phyloP scores from a whole-genome alignment of 768 basidiomycete species.

The Dacryopinax spathularia region DNA sequence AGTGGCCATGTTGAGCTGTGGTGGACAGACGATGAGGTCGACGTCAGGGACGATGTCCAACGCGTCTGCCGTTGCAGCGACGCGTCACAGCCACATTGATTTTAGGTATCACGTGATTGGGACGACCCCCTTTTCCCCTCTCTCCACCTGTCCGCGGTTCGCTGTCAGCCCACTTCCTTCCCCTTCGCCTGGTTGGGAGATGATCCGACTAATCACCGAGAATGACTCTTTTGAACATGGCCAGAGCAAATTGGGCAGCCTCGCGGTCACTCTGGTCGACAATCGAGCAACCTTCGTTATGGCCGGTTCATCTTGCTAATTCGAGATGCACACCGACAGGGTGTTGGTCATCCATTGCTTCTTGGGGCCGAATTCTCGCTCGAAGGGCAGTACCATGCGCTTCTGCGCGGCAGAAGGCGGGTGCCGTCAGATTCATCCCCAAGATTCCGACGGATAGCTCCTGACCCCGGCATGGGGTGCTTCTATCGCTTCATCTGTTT shows the following conservation, averaged over 20 bases:
- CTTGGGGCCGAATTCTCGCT: not conserved
- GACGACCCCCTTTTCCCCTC: too few species aligned
- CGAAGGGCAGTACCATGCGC: slow-evolving; percentile 1
- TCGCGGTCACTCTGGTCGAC: too few species aligned
- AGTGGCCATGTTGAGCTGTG: not conserved
- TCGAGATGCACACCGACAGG: not conserved
- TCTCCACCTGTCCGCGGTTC: too few species aligned
- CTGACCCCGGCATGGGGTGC: not conserved
- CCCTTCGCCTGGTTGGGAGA: too few species aligned
- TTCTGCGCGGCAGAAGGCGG: not conserved
- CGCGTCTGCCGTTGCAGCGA: not conserved
- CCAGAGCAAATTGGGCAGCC: too few species aligned
- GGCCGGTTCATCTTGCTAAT: not conserved
- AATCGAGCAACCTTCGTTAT: not conserved
- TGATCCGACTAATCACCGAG: too few species aligned
- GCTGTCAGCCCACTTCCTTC: too few species aligned
- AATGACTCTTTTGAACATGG: too few species aligned
- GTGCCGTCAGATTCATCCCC: not conserved
- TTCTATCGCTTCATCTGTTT: not conserved
- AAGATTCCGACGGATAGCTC: not conserved
- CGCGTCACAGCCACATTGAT: slow-evolving; percentile 4
- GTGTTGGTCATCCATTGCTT: not conserved
- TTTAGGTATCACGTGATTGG: not conserved
- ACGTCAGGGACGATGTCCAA: not conserved
- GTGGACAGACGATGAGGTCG: not conserved